Base-by-base conservation (phyloP, 495 filamentous ascomycete genomes). In the Aspergillus conjunctus region DNA sequence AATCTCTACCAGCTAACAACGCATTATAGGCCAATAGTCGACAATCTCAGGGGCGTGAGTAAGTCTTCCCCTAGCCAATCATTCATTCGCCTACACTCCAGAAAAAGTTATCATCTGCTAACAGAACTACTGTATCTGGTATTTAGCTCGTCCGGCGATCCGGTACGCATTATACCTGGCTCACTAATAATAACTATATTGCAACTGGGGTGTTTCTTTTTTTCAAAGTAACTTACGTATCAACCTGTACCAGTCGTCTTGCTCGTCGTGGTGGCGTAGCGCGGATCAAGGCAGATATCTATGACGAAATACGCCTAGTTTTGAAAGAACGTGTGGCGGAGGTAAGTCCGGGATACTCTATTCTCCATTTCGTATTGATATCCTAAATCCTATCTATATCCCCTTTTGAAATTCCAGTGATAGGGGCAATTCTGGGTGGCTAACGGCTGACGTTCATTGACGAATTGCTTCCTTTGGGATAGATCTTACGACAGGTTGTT, bases 181-280 rank as follows among this genome's bases (percentile, higher is more conserved):
- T n/a, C 15, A 2, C 37, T 48, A 48, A n/a, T n/a, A n/a, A n/a
- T n/a, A n/a, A n/a, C n/a, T n/a, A n/a, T n/a, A n/a, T n/a, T n/a
- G n/a, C n/a, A n/a, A n/a, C n/a, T n/a, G n/a, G n/a, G n/a, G n/a
- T n/a, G n/a, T n/a, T n/a, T n/a, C n/a, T n/a, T n/a, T n/a, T n/a
- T n/a, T n/a, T n/a, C 5, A 11, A 1, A 48, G 10, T 20, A 48
- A 9, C 17, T 17, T 20, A 21, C 7, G 1, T 17, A 21, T 48
- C 7, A 8, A 46, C 18, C 4, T 17, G n/a, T 34, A 33, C 60
- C 56, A 93, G 90, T 49, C 89, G 91, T 54, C 77, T 95, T 4
- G 91, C 91, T 5, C 84, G 91, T 1, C 85, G 91, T 17, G 91
- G 91, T 4, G 91, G 91, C 0, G 83, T 94, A 6, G 89, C 90